Percentiles rank a stretch among this genome's conserved stretches.
These are phyloP conservation scores for Trametes punicea DNA, from an alignment of 768 basidiomycete genomes.

Conservation along the genomic window DNA sequence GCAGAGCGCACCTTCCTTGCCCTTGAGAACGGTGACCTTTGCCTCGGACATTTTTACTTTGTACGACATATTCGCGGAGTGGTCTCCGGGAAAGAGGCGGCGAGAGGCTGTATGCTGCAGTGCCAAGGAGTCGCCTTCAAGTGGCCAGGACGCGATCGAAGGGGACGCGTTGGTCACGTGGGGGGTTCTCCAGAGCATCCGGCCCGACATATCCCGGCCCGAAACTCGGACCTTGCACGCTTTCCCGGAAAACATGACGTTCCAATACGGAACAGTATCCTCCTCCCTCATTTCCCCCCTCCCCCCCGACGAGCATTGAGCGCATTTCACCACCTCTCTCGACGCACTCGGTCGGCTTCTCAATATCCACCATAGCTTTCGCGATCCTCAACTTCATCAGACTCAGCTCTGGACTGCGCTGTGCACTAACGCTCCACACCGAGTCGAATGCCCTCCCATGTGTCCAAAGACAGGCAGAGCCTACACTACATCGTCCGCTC, in stretches of 20 bases:
- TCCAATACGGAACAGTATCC: background rate
- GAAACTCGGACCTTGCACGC: background rate
- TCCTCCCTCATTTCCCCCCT: background rate
- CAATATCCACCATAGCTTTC: background rate
- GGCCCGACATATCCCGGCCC: background rate
- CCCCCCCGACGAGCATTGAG: background rate
- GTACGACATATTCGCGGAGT: slow-evolving; percentile 17
- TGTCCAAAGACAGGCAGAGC: slow-evolving; percentile 31
- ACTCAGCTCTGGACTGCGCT: background rate
- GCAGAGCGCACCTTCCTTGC: slow-evolving; percentile 55
- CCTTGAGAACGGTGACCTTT: slow-evolving; percentile 55
- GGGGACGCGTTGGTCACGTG: slow-evolving; percentile 1
- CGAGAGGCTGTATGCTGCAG: no score
- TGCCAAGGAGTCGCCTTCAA: no score
- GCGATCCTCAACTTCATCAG: background rate
- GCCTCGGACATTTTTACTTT: slow-evolving; percentile 28
- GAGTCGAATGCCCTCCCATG: slow-evolving; percentile 61
- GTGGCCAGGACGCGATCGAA: background rate
- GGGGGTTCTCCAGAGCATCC: background rate
- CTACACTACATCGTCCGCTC: slow-evolving; percentile 52
- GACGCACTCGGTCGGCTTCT: background rate
- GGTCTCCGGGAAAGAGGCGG: background rate
- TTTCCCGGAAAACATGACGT: background rate
- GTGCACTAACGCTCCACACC: slow-evolving; percentile 6
- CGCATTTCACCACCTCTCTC: background rate